These are phyloP conservation scores for Aspergillus viridinutans DNA, from an alignment of 2,329 filamentous ascomycete species.

Conservation along the genomic window DNA sequence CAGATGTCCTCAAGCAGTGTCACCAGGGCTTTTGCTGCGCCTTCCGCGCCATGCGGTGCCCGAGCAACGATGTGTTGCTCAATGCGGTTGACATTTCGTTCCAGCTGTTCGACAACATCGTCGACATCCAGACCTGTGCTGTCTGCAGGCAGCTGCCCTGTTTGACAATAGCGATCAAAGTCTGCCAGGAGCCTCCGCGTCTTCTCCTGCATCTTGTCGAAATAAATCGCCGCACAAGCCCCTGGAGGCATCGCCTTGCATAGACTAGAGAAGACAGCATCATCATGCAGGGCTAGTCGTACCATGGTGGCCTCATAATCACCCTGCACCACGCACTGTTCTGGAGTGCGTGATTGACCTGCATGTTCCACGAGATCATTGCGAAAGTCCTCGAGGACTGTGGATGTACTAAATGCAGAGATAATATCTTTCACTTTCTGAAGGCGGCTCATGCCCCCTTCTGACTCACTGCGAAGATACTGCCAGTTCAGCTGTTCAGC, in stretches of 20 bases:
- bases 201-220: constrained; percentile 39
- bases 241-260: constrained; percentile 41
- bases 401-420: constrained; percentile 39
- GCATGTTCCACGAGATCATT: constrained; percentile 36
- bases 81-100: constrained; percentile 27
- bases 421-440: constrained; percentile 43
- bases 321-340: constrained; percentile 43
- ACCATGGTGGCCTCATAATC: constrained; percentile 45
- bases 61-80: constrained; percentile 30
- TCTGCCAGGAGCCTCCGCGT: constrained; percentile 31
- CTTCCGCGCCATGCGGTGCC: constrained; percentile 33
- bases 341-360: constrained; percentile 29
- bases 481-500: constrained; percentile 33
- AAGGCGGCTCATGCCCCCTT: constrained; percentile 32
- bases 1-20: constrained; percentile 35
- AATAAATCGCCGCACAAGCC: constrained; percentile 41
- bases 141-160: constrained; percentile 23
- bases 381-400: constrained; percentile 41
- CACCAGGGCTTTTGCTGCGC: constrained; percentile 37
- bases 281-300: constrained; percentile 42
- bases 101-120: constrained; percentile 31
- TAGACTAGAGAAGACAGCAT: constrained; percentile 38
- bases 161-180: constrained; percentile 39
- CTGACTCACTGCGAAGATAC: constrained; percentile 25
- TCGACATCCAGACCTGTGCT: constrained; percentile 23